These are phyloP conservation scores for Aspergillus niger DNA, from an alignment of 2,329 filamentous ascomycete species.

Conservation along the genomic window DNA sequence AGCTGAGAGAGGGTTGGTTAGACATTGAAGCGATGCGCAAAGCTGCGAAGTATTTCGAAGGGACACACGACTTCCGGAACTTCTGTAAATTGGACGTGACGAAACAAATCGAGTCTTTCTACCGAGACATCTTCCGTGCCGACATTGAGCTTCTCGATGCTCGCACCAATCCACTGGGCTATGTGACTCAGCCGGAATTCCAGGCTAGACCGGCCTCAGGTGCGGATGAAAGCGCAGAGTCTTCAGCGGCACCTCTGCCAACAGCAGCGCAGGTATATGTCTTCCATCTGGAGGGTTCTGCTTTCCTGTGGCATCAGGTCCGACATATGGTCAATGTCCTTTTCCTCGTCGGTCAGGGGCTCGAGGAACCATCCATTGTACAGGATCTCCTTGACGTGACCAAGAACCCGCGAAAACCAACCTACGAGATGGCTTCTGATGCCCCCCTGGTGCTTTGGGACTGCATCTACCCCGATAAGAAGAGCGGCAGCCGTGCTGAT, in stretches of 20 bases:
- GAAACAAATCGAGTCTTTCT: constrained; percentile 86
- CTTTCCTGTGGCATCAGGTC: constrained; percentile 98
- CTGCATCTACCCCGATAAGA: constrained; percentile 74
- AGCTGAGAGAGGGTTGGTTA: constrained; percentile 70
- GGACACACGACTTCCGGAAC: constrained; percentile 91
- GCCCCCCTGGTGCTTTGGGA: constrained; percentile 93
- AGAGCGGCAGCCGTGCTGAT: constrained; percentile 55
- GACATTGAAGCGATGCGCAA: constrained; percentile 83
- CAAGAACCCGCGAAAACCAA: constrained; percentile 73
- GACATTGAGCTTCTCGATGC: constrained; percentile 70
- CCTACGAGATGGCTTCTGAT: constrained; percentile 89
- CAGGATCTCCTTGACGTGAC: constrained; percentile 72
- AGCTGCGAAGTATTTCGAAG: constrained; percentile 78
- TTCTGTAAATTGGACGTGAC: constrained; percentile 90
- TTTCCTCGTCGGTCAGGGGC: constrained; percentile 88
- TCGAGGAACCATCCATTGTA: constrained; percentile 75
- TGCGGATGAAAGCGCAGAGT: constrained; percentile 18
- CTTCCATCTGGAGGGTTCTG: constrained; percentile 84
- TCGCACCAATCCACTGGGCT: constrained; percentile 58
- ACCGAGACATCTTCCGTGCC: constrained; percentile 75
- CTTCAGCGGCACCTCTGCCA: constrained; percentile 33
- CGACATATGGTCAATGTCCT: constrained; percentile 88
- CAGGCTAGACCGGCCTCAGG: constrained; percentile 32
- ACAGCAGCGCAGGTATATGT: constrained; percentile 70
- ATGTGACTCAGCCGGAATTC: constrained; percentile 54